These are phyloP conservation scores for Centrapalus pauciflorus DNA, from an alignment of 129 eudicot genomes.

Conservation along the genomic window DNA sequence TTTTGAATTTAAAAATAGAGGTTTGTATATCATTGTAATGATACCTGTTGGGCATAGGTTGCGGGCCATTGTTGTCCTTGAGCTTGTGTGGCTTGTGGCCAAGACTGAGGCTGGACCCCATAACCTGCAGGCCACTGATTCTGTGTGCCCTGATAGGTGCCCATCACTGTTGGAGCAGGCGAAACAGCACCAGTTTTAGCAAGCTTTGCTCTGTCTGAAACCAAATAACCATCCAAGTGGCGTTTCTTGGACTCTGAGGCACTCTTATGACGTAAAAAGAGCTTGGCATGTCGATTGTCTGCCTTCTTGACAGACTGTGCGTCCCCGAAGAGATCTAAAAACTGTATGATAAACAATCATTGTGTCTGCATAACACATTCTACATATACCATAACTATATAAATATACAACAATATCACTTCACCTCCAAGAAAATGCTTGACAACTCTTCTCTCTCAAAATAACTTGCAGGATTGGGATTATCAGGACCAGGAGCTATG, in stretches of 20 bases:
- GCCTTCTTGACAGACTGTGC: constrained; percentile 71
- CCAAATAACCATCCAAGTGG: constrained; percentile 61
- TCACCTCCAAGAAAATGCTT: constrained; percentile 88
- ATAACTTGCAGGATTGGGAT: constrained; percentile 50
- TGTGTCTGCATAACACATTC: background rate
- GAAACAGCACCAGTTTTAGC: constrained; percentile 59
- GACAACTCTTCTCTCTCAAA: constrained; percentile 88
- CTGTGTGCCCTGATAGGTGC: constrained; percentile 64
- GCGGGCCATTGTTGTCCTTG: constrained; percentile 85
- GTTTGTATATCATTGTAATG: background rate
- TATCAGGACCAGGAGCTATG: constrained; percentile 54
- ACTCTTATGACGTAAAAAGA: constrained; percentile 64
- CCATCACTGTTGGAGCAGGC: constrained; percentile 54
- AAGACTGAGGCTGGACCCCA: constrained; percentile 72
- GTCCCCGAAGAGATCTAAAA: constrained; percentile 86
- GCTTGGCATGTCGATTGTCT: constrained; percentile 69
- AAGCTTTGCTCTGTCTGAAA: constrained; percentile 74
- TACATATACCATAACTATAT: background rate
- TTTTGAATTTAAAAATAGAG: background rate
- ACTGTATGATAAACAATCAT: constrained; percentile 46
- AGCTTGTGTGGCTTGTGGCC: constrained; percentile 81
- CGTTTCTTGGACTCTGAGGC: constrained; percentile 75
- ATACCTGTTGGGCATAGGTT: constrained; percentile 78
- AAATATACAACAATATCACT: background rate
- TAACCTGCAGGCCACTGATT: constrained; percentile 89